Percentiles rank a stretch among this genome's conserved stretches.
Evolutionary conservation across 306 rosid genomes (phyloP).

Genomic region (Quercus rubra): DNA sequence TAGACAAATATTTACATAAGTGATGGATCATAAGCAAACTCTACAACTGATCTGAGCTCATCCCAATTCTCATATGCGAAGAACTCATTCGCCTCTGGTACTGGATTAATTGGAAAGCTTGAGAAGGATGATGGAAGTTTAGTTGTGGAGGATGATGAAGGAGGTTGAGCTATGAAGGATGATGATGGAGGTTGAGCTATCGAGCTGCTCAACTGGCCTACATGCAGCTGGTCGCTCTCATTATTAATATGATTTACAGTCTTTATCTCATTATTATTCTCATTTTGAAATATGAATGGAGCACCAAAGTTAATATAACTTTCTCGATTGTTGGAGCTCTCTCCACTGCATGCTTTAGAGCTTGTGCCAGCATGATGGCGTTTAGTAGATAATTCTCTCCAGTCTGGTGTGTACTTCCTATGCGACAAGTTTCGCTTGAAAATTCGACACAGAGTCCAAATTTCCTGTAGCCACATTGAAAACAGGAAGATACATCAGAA

Average conservation of each 20-base stretch:
- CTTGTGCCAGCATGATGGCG: conserved; percentile 17
- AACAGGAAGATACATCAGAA: background rate
- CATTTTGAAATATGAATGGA: background rate
- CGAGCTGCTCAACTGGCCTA: conserved; percentile 24
- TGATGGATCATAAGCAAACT: conserved; percentile 52
- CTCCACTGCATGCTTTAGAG: conserved; percentile 22
- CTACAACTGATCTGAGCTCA: conserved; percentile 71
- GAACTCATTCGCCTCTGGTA: conserved; percentile 23
- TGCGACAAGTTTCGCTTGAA: conserved; percentile 61
- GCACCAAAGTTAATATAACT: conserved; percentile 52
- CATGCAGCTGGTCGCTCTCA: conserved; percentile 24
- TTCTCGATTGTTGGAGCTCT: conserved; percentile 34
- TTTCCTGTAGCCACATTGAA: conserved; percentile 51
- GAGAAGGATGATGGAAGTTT: conserved; percentile 33
- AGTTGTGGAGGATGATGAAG: background rate
- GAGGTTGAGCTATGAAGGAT: conserved; percentile 28
- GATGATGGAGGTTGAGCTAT: conserved; percentile 25
- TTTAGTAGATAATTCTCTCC: conserved; percentile 43
- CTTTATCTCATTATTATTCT: conserved; percentile 35
- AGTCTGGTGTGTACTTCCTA: conserved; percentile 47
- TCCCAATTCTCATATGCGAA: conserved; percentile 57
- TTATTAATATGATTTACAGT: conserved; percentile 18
- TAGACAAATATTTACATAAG: conserved; percentile 8
- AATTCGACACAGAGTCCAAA: conserved; percentile 90
- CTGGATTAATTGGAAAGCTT: conserved; percentile 31